Base-by-base conservation (phyloP, 2,329 filamentous ascomycete species). In the Elsinoe batatas region DNA sequence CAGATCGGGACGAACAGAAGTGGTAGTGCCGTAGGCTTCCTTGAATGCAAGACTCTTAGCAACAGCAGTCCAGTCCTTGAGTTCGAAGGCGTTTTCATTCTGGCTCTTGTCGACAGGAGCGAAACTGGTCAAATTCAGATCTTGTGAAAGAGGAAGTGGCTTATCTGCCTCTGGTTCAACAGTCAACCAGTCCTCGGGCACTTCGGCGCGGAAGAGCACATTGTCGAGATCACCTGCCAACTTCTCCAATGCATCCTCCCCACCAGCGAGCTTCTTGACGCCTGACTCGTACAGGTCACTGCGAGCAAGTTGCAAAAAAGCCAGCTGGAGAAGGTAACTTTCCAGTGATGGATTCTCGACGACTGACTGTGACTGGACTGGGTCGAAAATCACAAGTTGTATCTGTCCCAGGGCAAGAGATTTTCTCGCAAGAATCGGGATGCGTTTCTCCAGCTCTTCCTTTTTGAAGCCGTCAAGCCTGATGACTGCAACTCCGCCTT, bases 1-100 rank as follows among this genome's bases (percentile, higher is more conserved):
- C 55, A 95, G 76, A 65, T 98, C 93, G 10, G 93, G 93, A 54
- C 93, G 87, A 38, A 98, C 82, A 54, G 75, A 75, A 60, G 76
- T 77, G 65, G 81, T 76, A 20, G 89, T 91, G 60, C 81, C 84
- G 67, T 90, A 97, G 0, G 89, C 91, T 72, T 98, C 93, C 77
- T 94, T 95, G 80, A 98, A 98, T 3, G 81, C 81, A 57, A 98
- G 78, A 47, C 85, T 87, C 76, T 94, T 93, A 59, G 91, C 93
- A 51, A 84, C 88, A 46, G 84, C 79, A 71, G 91, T 80, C 88
- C 91, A 95, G 69, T 85, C 80, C 64, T 81, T 80, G 58, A 95
- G 79, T 2, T 84, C 71, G 3, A 79, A 78, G 20, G 84, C 77
- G 37, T 77, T 74, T 69, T 94, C 89, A 0, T 72, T 62, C 64